Conservation (phyloP, 306 rosid species). For the Glycine tomentella region DNA sequence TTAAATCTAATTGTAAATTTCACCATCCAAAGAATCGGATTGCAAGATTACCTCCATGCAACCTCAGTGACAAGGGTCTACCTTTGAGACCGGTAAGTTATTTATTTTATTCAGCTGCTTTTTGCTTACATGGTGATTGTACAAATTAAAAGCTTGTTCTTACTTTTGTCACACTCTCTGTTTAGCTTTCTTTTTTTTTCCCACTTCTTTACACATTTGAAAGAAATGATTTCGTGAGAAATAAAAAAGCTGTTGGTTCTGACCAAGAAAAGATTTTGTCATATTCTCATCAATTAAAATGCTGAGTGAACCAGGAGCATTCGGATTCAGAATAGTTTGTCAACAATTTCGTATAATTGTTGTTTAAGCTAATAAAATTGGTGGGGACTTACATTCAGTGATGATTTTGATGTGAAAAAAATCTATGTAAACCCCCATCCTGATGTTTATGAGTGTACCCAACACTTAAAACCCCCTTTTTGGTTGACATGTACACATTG, state of each 20-base stretch:
- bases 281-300: neutral
- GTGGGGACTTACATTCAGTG: neutral
- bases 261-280: neutral
- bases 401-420: neutral
- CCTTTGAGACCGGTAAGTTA: slow-evolving; percentile 90
- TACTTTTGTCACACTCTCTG: neutral
- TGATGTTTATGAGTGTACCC: slow-evolving; percentile 12
- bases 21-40: slow-evolving; percentile 82
- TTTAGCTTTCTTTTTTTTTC: neutral
- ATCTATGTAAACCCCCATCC: neutral
- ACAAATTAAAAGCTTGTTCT: neutral
- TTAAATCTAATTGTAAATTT: slow-evolving; percentile 77
- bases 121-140: neutral
- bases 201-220: neutral
- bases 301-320: too few species aligned
- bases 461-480: neutral
- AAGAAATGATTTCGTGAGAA: slow-evolving; percentile 3
- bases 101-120: too few species aligned
- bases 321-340: too few species aligned
- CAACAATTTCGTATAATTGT: neutral
- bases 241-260: neutral
- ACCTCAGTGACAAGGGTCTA: slow-evolving; percentile 84
- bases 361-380: neutral
- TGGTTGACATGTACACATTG: slow-evolving; percentile 16
- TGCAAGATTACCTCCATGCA: slow-evolving; percentile 55